These are phyloP conservation scores for Coprinopsis marcescibilis DNA, from an alignment of 768 basidiomycete genomes.

Conservation along the genomic window DNA sequence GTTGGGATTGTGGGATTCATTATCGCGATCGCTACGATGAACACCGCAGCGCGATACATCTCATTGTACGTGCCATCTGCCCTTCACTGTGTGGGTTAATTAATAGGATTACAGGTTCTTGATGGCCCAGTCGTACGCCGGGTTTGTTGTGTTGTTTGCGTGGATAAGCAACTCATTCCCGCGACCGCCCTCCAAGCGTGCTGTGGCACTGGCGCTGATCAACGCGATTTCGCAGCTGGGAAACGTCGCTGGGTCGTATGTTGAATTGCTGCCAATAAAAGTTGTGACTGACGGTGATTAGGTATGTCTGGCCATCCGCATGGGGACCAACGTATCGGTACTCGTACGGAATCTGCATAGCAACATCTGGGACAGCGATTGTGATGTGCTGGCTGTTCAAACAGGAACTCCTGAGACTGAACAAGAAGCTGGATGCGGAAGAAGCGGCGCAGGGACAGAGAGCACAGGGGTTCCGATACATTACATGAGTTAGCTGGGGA, in stretches of 20 bases:
- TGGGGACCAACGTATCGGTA: slow-evolving; percentile 67
- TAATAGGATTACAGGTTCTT: slow-evolving; percentile 42
- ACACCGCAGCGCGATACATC: slow-evolving; percentile 61
- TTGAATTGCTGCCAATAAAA: slow-evolving; percentile 15
- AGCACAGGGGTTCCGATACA: slow-evolving; percentile 45
- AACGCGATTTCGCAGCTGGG: slow-evolving; percentile 81
- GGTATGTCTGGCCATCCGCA: slow-evolving; percentile 58
- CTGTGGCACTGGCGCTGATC: slow-evolving; percentile 74
- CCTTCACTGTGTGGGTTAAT: not conserved
- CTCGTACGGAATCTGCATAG: slow-evolving; percentile 72
- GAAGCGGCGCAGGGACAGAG: slow-evolving; percentile 35
- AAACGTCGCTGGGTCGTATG: slow-evolving; percentile 77
- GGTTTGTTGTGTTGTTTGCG: slow-evolving; percentile 55
- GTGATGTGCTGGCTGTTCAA: slow-evolving; percentile 49
- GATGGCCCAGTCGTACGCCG: slow-evolving; percentile 74
- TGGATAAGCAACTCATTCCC: slow-evolving; percentile 56
- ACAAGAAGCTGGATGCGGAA: slow-evolving; percentile 30
- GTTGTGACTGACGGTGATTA: slow-evolving; percentile 18
- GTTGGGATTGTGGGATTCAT: slow-evolving; percentile 71
- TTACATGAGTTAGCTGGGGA: slow-evolving; percentile 28
- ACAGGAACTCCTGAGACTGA: slow-evolving; percentile 32
- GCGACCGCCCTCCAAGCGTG: slow-evolving; percentile 74
- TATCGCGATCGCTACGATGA: slow-evolving; percentile 68
- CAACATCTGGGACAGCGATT: slow-evolving; percentile 45
- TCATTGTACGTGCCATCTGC: slow-evolving; percentile 43